Evolutionary conservation across 2,329 filamentous ascomycete genomes (phyloP).

Genomic region (Stemphylium beticola): DNA sequence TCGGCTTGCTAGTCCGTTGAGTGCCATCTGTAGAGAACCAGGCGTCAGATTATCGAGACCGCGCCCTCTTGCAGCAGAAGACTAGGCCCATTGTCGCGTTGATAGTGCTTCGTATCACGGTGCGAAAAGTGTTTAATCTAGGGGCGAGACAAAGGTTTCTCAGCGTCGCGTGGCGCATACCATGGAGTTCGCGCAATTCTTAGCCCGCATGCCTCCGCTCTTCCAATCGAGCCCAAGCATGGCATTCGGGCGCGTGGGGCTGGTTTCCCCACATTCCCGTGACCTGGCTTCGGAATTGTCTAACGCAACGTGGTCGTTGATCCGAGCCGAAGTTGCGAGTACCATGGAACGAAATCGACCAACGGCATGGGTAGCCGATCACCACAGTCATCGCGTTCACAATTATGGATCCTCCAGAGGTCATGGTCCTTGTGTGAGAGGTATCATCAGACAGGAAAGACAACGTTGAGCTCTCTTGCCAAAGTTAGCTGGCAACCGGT

Average conservation of each 20-base stretch:
- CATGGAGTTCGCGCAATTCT: neutral
- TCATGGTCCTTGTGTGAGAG: no score
- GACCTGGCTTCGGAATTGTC: neutral
- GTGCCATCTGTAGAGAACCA: neutral
- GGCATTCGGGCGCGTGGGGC: no score
- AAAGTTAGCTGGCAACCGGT: no score
- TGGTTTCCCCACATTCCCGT: neutral
- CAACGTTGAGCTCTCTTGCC: no score
- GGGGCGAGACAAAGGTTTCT: neutral
- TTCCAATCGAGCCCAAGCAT: no score
- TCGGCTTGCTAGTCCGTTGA: neutral
- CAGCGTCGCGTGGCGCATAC: neutral
- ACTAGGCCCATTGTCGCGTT: no score
- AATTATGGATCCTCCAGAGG: neutral
- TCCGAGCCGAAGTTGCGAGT: neutral
- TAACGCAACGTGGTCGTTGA: conserved; percentile 2
- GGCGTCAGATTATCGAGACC: no score
- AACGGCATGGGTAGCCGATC: neutral
- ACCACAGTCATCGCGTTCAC: neutral
- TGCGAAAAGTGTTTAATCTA: neutral
- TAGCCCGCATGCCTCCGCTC: neutral
- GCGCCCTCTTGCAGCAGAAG: no score
- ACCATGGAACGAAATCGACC: neutral
- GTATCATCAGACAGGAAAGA: no score
- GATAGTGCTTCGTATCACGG: neutral